Conservation (phyloP, 805 yeast genomes). For the Zygoascus bituminiphila region DNA sequence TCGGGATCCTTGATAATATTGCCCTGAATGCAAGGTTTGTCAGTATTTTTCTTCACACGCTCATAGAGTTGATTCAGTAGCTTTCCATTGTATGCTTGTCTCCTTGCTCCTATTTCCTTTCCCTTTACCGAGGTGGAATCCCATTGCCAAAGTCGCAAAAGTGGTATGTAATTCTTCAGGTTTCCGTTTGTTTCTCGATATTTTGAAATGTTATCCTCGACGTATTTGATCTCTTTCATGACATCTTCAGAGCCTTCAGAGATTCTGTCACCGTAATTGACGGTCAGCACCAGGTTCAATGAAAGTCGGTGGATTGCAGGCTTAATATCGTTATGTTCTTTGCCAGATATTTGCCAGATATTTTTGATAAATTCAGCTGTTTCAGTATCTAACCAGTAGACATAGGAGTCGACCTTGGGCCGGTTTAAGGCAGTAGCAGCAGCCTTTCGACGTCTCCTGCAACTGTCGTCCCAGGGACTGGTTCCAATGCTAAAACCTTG, state of each 20-base stretch:
- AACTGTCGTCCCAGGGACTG: constrained; percentile 33
- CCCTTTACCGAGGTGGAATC: not conserved
- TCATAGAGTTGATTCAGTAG: not conserved
- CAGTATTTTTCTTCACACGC: constrained; percentile 5
- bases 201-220: constrained; percentile 26
- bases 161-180: constrained; percentile 32
- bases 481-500: constrained; percentile 37
- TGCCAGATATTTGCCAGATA: not conserved
- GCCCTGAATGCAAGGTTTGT: constrained; percentile 22
- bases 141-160: constrained; percentile 19
- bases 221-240: constrained; percentile 24
- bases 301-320: constrained; percentile 14
- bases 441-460: constrained; percentile 30
- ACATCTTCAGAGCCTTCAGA: constrained; percentile 25
- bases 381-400: constrained; percentile 30
- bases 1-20: constrained; percentile 18
- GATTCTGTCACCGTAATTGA: constrained; percentile 34
- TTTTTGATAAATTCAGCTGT: constrained; percentile 24
- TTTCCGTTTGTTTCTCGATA: constrained; percentile 32
- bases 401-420: constrained; percentile 30
- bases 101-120: not conserved
- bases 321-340: constrained; percentile 1
- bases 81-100: constrained; percentile 1
- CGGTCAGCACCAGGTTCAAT: constrained; percentile 31
- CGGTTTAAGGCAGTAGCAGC: constrained; percentile 34